Evolutionary conservation across 441 rosid species (phyloP), one percentile per base, ranked within the genome.

Genomic region (Euphorbia celastroides): DNA sequence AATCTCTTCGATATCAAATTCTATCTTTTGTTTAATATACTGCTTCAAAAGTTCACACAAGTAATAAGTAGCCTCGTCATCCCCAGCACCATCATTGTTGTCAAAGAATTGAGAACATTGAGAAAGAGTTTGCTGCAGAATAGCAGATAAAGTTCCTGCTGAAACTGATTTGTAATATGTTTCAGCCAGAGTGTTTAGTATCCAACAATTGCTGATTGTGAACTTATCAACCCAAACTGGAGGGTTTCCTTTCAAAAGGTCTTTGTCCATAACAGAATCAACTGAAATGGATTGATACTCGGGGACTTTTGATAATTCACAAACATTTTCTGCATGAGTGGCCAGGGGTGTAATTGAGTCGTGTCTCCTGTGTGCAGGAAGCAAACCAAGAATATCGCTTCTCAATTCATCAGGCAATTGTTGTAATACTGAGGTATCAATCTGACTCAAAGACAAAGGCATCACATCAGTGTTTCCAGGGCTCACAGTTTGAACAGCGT

Each of bases 361-460:
- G 66, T 70, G 77, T 68, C 65, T 75, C 77, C 81, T 77, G 78
- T 85, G 84, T 9, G 77, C 57, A 73, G 96, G 89, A 81, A 88
- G 86, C 66, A 67, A 74, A 77, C 81, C 87, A 70, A 87, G 73
- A 57, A 93, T 77, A 74, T 79, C 90, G 64, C 72, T 81, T 79
- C 89, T 86, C 79, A 88, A 67, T 69, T 86, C 93, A 62, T 86
- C 89, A 59, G 97, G 98, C 79, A 93, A 80, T 70, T 88, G 86
- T 70, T 87, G 93, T 69, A 90, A 77, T 70, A 90, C 96, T 7
- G 85, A 85, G 60, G 72, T 65, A 71, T 93, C 97, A 51, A 93
- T 72, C 79, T 93, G 98, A 77, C 93, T 90, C 62, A 93, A 77
- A 62, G 97, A 88, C 65, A 72, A 79, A 67, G 93, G 96, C 86